Evolutionary conservation across 768 basidiomycete genomes (phyloP).

Genomic region (Kwoniella dejecticola): DNA sequence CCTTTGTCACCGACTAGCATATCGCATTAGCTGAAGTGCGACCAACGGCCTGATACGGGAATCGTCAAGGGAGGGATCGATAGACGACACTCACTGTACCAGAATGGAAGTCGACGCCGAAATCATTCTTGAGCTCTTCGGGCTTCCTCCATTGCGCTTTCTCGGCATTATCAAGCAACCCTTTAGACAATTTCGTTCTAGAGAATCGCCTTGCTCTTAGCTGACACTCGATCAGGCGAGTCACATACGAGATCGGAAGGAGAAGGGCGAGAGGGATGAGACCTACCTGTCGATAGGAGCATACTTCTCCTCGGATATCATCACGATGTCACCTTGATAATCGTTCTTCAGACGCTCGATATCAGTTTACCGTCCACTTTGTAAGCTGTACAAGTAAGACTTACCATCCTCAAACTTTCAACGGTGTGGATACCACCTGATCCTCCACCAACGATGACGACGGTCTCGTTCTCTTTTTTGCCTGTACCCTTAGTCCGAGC

Average conservation of each 20-base stretch:
- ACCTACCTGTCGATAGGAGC: slow-evolving; percentile 78
- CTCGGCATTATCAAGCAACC: slow-evolving; percentile 72
- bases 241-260: too few relatives aligned
- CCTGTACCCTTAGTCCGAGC: slow-evolving; percentile 48
- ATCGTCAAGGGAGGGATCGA: too few relatives aligned
- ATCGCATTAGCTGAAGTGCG: neutral
- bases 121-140: slow-evolving; percentile 71
- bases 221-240: slow-evolving; percentile 8
- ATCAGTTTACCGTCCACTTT: neutral
- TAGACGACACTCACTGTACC: slow-evolving; percentile 43
- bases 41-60: too few relatives aligned
- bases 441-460: slow-evolving; percentile 85
- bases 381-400: slow-evolving; percentile 19
- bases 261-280: too few relatives aligned
- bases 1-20: slow-evolving; percentile 64
- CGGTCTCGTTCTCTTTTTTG: slow-evolving; percentile 61
- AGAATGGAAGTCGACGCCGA: slow-evolving; percentile 52
- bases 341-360: slow-evolving; percentile 63
- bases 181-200: slow-evolving; percentile 84
- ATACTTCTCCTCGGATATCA: slow-evolving; percentile 76
- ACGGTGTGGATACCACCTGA: slow-evolving; percentile 74
- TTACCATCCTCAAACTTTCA: slow-evolving; percentile 78
- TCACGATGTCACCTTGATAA: slow-evolving; percentile 72
- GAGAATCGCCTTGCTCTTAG: too few relatives aligned
- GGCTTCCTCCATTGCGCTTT: slow-evolving; percentile 74